These are phyloP conservation scores for Dipteronia sinensis DNA, from an alignment of 345 rosid genomes.

Conservation along the genomic window DNA sequence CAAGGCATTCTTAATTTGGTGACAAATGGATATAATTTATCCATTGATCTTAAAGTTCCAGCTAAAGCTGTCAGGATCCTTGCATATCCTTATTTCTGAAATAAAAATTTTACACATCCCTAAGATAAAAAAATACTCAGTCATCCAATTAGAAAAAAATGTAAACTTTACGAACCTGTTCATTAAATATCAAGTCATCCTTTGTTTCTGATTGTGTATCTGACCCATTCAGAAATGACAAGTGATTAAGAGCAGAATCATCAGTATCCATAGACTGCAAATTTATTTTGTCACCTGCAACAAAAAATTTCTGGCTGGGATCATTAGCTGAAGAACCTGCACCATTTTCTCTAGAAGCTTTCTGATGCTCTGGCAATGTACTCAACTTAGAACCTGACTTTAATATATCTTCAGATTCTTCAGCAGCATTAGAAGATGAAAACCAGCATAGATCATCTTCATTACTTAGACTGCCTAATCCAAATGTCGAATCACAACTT, in stretches of 20 bases:
- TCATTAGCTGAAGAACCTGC: constrained; percentile 38
- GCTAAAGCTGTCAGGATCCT: background rate
- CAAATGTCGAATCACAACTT: constrained; percentile 80
- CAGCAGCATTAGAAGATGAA: constrained; percentile 52
- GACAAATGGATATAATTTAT: background rate
- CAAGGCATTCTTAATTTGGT: background rate
- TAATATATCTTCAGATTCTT: constrained; percentile 50
- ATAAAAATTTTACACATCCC: background rate
- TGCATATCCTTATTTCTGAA: background rate
- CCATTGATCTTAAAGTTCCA: background rate
- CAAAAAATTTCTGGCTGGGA: constrained; percentile 35
- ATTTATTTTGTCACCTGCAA: constrained; percentile 35
- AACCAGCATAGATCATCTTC: constrained; percentile 79
- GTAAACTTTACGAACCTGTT: constrained; percentile 49
- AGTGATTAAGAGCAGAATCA: constrained; percentile 34
- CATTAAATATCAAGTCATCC: constrained; percentile 39
- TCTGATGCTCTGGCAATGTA: constrained; percentile 37
- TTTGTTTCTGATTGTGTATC: constrained; percentile 43
- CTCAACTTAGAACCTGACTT: constrained; percentile 48
- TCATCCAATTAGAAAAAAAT: background rate
- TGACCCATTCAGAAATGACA: constrained; percentile 30
- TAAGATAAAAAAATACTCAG: background rate
- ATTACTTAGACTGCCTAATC: constrained; percentile 60
- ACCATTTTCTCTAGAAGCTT: constrained; percentile 38
- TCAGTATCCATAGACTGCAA: constrained; percentile 26